A percentile compares a stretch with the other conserved stretches of the same genome.
These are phyloP conservation scores for Syzygium aromaticum DNA, from an alignment of 345 rosid genomes.

Conservation along the genomic window DNA sequence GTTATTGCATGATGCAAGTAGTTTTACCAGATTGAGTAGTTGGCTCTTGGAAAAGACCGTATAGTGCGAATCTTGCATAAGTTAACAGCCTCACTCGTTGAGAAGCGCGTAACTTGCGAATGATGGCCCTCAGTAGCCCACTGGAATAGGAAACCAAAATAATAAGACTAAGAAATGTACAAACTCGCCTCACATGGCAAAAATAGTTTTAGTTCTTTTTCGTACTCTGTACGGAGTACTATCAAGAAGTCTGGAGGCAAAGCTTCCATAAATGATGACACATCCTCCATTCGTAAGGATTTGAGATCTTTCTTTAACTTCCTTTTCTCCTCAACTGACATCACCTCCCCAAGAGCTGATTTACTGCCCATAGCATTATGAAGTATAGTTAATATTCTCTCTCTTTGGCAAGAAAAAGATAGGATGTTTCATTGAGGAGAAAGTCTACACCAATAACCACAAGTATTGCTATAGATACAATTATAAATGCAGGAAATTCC, in stretches of 20 bases:
- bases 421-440: background rate
- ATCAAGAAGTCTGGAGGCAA: constrained; percentile 70
- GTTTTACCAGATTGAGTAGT: constrained; percentile 32
- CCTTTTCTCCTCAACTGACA: constrained; percentile 58
- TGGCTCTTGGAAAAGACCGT: constrained; percentile 44
- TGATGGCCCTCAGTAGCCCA: constrained; percentile 58
- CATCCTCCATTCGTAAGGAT: constrained; percentile 63
- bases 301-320: constrained; percentile 56
- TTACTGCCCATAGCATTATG: constrained; percentile 39
- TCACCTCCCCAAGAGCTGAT: constrained; percentile 56
- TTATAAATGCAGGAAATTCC: background rate
- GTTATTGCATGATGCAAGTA: background rate
- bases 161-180: background rate
- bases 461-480: background rate
- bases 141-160: constrained; percentile 22
- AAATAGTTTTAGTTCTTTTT: background rate
- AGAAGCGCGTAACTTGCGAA: constrained; percentile 52
- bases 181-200: background rate
- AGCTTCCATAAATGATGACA: constrained; percentile 84
- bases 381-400: background rate
- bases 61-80: constrained; percentile 53
- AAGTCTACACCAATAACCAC: background rate
- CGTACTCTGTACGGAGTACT: constrained; percentile 72
- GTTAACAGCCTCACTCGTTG: constrained; percentile 53
- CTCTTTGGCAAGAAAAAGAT: background rate